Percentiles rank a stretch among this genome's conserved stretches.
Evolutionary conservation across 495 filamentous ascomycete species (phyloP).

Genomic region (Beverwykella pulmonaria): DNA sequence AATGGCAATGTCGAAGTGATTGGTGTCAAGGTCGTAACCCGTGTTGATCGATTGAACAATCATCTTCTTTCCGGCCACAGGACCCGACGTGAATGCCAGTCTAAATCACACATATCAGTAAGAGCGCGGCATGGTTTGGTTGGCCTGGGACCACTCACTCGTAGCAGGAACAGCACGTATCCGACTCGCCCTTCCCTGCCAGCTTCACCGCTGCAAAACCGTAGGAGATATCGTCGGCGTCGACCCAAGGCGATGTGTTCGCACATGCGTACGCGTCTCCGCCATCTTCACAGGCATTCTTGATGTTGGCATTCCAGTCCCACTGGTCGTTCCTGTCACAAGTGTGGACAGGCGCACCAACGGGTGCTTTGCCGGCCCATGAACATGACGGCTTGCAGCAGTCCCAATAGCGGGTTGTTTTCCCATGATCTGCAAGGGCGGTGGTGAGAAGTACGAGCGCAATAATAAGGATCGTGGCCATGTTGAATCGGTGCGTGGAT

Average conservation of each 20-base stretch:
- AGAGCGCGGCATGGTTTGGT: neutral
- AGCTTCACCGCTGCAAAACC: conserved; percentile 64
- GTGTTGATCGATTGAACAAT: conserved; percentile 68
- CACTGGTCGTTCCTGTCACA: conserved; percentile 59
- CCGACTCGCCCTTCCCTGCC: conserved; percentile 49
- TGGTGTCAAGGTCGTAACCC: conserved; percentile 31
- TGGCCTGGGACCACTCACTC: conserved; percentile 38
- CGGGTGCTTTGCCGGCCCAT: conserved; percentile 59
- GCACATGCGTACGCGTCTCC: conserved; percentile 63
- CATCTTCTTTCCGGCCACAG: conserved; percentile 59
- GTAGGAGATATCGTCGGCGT: conserved; percentile 58
- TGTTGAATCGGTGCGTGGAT: neutral
- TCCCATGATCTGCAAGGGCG: conserved; percentile 19
- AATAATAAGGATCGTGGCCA: neutral
- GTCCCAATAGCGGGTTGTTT: conserved; percentile 67
- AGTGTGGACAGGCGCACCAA: conserved; percentile 52
- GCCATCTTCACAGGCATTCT: conserved; percentile 51
- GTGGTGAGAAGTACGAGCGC: neutral
- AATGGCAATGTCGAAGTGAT: conserved; percentile 6
- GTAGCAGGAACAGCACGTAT: conserved; percentile 69
- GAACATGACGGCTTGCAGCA: conserved; percentile 68
- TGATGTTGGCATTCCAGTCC: conserved; percentile 38
- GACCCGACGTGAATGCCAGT: conserved; percentile 6
- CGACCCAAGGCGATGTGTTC: conserved; percentile 63
- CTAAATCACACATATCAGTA: neutral